phyloP scores from a whole-genome alignment of 352 stramenopile genomes.

The Pythium myriotylum region DNA sequence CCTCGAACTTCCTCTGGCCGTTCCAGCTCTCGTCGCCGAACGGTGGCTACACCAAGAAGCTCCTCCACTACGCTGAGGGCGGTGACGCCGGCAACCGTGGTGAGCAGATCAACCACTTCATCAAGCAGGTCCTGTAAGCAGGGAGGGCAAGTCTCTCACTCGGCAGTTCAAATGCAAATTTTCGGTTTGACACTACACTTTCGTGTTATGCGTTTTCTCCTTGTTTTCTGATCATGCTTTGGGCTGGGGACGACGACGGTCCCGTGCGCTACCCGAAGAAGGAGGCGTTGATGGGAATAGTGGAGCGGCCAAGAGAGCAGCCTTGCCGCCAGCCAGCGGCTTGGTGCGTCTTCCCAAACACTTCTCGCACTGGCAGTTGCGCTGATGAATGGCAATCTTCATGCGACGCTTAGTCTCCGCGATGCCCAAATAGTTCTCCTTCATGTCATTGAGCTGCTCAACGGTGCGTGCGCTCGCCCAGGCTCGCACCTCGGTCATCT shows the following conservation, averaged over 20 bases:
- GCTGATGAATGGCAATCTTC: constrained; percentile 85
- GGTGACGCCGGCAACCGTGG: constrained; percentile 93
- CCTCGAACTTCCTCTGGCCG: constrained; percentile 99
- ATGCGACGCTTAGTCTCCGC: constrained; percentile 81
- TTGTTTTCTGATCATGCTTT: constrained; percentile 7
- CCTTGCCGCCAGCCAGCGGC: constrained; percentile 7
- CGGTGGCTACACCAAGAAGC: constrained; percentile 95
- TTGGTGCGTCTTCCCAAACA: constrained; percentile 60
- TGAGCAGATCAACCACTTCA: constrained; percentile 94
- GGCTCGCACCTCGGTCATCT: constrained; percentile 79
- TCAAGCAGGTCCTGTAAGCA: constrained; percentile 94
- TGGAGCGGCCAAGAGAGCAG: constrained; percentile 14
- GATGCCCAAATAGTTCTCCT: constrained; percentile 86
- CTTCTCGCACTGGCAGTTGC: constrained; percentile 83
- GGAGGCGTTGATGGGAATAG: constrained; percentile 51
- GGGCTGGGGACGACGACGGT: constrained; percentile 42
- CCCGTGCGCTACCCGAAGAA: constrained; percentile 17
- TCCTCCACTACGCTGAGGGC: constrained; percentile 93
- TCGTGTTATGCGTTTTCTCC: not conserved
- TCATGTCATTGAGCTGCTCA: constrained; percentile 83
- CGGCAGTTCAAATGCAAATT: constrained; percentile 13
- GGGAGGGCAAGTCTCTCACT: not conserved
- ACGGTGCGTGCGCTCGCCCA: constrained; percentile 72
- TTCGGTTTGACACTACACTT: constrained; percentile 24
- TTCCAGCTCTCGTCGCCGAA: constrained; percentile 99